Evolutionary conservation across 164 flowering plant species (phyloP), one percentile per base, ranked within the genome.

Genomic region (Saururus chinensis): DNA sequence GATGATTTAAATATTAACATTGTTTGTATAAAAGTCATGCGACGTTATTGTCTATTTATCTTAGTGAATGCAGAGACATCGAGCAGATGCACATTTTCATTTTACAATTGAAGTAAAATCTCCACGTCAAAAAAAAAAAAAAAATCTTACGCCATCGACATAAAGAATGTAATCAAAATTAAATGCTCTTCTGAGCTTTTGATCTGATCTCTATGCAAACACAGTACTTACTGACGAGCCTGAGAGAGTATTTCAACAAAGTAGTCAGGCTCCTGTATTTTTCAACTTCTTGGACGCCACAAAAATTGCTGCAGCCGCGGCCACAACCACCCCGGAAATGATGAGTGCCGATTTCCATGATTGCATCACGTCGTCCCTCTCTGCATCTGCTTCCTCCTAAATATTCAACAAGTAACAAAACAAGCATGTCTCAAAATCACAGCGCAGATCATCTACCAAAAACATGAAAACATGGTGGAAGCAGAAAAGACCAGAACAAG

Each of bases 281-380:
- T 24, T 63, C 40, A 54, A 63, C 59, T 54, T 63, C 59, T 40
- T 63, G 9, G 59, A 17, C 56, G 53, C 25, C 30, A 59, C 60
- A 49, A 63, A 54, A 59, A 63, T 40, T 12, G 66, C 66, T 7
- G 40, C 66, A 37, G 53, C 16, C 52, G 54, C 51, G 7, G 66
- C 66, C 51, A 55, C 59, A 8, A 40, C 59, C 13, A 63, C 59
- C 13, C 59, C 66, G 8, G 66, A 54, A 8, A 63, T 40, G 20
- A 63, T 22, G n/a, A 63, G 21, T 7, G 41, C 57, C 23, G 65
- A 51, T 53, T 62, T 62, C 57, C 49, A 45, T 45, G 49, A 12
- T 12, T 45, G 14, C 49, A 45, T 45, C 49, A 12, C 49, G 49
- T 45, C 49, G 7, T 45, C 49, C 17, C 1, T 42, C 49, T 42